Conservation (phyloP, 73 alveolate species). For the Uronychia binucleata region DNA sequence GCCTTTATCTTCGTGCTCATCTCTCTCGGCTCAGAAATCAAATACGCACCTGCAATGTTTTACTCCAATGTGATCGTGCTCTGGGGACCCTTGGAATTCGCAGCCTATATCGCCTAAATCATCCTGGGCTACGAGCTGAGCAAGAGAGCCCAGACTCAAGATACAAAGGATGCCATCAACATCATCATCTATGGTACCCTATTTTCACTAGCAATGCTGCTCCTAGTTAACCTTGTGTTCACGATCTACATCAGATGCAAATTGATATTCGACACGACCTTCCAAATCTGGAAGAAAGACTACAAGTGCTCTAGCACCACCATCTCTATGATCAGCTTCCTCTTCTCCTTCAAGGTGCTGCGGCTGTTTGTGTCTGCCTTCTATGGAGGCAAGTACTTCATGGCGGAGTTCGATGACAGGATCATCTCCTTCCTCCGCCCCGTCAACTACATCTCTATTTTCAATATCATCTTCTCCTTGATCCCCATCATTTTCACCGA, state of each 20-base stretch:
- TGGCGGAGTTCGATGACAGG: conserved; percentile 12
- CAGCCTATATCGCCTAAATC: conserved; percentile 7
- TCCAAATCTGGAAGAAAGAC: neutral
- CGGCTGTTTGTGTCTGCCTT: conserved; percentile 11
- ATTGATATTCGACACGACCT: conserved; percentile 3
- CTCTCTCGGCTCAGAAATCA: conserved; percentile 18
- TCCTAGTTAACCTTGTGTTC: neutral
- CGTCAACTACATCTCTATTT: conserved; percentile 3
- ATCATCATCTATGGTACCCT: neutral
- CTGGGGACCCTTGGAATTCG: conserved; percentile 27
- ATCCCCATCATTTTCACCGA: conserved; percentile 33
- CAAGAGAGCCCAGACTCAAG: neutral
- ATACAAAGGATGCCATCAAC: neutral
- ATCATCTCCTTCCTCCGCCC: conserved; percentile 7
- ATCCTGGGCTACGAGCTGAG: neutral
- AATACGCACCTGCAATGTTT: conserved; percentile 13
- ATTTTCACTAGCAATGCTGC: neutral
- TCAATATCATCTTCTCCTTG: conserved; percentile 19
- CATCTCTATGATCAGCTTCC: neutral
- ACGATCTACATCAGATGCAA: neutral
- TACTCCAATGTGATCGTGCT: conserved; percentile 13
- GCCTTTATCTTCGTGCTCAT: neutral
- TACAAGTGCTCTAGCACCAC: neutral
- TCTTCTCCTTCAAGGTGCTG: conserved; percentile 20
- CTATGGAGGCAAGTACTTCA: conserved; percentile 15